Percentiles rank a stretch among this genome's conserved stretches.
Evolutionary conservation across 139 green algal genomes (phyloP).

Genomic region (Tetraselmis striata): DNA sequence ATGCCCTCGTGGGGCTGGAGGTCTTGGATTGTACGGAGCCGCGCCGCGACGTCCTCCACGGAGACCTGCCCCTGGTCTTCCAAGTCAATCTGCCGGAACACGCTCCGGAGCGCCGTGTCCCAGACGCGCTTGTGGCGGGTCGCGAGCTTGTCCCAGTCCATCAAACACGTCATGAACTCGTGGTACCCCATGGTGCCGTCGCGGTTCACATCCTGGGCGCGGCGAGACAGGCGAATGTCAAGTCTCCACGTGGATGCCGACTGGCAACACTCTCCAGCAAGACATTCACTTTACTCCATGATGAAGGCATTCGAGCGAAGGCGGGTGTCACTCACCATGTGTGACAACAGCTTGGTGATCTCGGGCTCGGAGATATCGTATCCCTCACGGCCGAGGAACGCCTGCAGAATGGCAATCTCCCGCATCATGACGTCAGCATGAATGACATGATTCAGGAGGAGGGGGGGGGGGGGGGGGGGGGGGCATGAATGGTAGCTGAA

Average conservation of each 20-base stretch:
- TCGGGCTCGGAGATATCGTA: background rate
- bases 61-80: background rate
- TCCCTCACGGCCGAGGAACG: background rate
- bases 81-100: background rate
- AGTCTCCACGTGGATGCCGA: too few relatives aligned
- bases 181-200: slow-evolving; percentile 62
- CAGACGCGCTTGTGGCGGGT: background rate
- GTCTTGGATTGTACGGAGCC: background rate
- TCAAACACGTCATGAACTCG: slow-evolving; percentile 78
- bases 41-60: background rate
- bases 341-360: background rate
- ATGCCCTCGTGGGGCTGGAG: background rate
- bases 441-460: too few relatives aligned
- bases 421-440: too few relatives aligned
- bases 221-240: too few relatives aligned
- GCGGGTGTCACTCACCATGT: too few relatives aligned
- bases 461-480: too few relatives aligned
- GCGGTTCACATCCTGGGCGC: slow-evolving; percentile 54
- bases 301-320: too few relatives aligned
- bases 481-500: too few relatives aligned
- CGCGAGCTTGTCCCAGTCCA: slow-evolving; percentile 69
- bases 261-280: too few relatives aligned
- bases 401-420: too few relatives aligned
- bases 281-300: too few relatives aligned
- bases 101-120: background rate